Evolutionary conservation across 176 grass and related monocot species (phyloP).

Genomic region (Bothriochloa decipiens): DNA sequence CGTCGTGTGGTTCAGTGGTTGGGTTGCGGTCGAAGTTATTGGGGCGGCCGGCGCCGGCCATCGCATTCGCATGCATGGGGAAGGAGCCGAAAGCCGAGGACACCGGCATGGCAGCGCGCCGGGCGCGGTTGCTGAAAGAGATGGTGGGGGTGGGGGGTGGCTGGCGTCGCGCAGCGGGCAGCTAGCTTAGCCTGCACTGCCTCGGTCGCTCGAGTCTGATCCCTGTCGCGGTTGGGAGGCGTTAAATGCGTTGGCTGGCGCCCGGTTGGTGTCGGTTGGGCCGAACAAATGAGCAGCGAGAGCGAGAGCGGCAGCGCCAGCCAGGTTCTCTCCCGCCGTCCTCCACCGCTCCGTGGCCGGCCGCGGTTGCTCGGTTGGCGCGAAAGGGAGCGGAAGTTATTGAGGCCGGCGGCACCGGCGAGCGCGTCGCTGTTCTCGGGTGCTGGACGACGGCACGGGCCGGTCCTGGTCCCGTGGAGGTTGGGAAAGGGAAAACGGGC

Average conservation of each 20-base stretch:
- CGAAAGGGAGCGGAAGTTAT: slow-evolving; percentile 33
- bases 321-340: no score
- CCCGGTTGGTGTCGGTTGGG: slow-evolving; percentile 42
- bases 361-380: slow-evolving; percentile 37
- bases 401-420: no score
- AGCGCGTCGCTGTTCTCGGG: background rate
- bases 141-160: no score
- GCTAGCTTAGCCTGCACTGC: background rate
- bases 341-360: background rate
- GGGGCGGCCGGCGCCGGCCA: background rate
- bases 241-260: slow-evolving; percentile 62
- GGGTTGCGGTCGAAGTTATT: slow-evolving; percentile 6
- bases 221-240: slow-evolving; percentile 47
- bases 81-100: background rate
- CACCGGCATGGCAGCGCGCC: no score
- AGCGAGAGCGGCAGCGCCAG: background rate
- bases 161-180: no score
- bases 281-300: background rate
- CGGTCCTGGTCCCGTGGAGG: no score
- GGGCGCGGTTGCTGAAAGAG: background rate
- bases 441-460: no score
- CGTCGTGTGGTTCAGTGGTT: no score
- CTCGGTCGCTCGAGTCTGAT: background rate
- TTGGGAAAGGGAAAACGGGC: no score
- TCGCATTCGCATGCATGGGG: no score